A percentile compares a stretch with the other conserved stretches of the same genome.
Evolutionary conservation across 2,329 filamentous ascomycete genomes (phyloP).

Genomic region (Botryosphaeria agaves): DNA sequence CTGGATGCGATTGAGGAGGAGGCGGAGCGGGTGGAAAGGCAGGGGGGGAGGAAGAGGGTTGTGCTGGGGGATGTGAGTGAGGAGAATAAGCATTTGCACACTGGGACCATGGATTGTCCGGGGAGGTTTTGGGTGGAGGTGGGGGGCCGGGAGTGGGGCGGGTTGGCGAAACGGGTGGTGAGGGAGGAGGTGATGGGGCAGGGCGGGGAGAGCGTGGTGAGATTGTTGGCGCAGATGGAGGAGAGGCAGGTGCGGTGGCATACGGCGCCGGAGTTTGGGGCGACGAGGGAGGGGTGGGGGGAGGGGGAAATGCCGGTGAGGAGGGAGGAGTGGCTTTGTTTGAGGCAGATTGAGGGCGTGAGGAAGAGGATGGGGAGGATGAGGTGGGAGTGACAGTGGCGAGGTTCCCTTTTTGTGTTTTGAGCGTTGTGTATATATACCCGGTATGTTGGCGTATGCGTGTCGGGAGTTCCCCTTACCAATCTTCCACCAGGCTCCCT

Average conservation of each 20-base stretch:
- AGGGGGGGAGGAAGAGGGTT: conserved; percentile 21
- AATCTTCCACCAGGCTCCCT: too few species aligned
- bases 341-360: too few species aligned
- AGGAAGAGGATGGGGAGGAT: too few species aligned
- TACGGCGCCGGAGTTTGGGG: conserved; percentile 3
- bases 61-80: conserved; percentile 24
- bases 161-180: conserved; percentile 26
- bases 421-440: too few species aligned
- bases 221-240: conserved; percentile 20
- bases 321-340: too few species aligned
- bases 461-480: too few species aligned
- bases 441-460: too few species aligned
- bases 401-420: too few species aligned
- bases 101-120: conserved; percentile 22
- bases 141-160: conserved; percentile 23
- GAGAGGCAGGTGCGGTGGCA: conserved; percentile 26
- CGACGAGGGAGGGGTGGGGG: too few species aligned
- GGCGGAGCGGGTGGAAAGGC: conserved; percentile 13
- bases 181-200: conserved; percentile 23
- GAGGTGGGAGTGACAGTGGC: too few species aligned
- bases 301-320: too few species aligned
- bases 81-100: conserved; percentile 22
- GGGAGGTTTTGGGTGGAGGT: conserved; percentile 28
- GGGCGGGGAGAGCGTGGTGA: conserved; percentile 13
- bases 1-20: conserved; percentile 23